Evolutionary conservation across 768 basidiomycete genomes (phyloP).

Genomic region (Mycena filopes): DNA sequence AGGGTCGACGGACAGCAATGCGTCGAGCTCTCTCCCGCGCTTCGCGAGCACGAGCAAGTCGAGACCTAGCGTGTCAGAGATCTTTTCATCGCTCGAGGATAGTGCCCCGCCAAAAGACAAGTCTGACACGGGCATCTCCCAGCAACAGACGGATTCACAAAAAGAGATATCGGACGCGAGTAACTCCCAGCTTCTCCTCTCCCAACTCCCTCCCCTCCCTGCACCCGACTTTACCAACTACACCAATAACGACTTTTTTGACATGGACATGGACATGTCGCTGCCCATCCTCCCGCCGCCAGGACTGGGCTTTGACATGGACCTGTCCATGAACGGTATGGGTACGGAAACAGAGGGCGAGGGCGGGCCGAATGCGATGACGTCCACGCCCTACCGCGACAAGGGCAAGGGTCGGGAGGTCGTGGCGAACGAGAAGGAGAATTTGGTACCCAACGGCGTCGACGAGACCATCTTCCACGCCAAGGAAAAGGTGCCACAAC

Average conservation of each 20-base stretch:
- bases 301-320: slow-evolving; percentile 40
- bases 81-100: slow-evolving; percentile 50
- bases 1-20: slow-evolving; percentile 39
- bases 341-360: slow-evolving; percentile 42
- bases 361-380: slow-evolving; percentile 42
- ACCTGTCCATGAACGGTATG: slow-evolving; percentile 46
- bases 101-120: slow-evolving; percentile 32
- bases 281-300: slow-evolving; percentile 44
- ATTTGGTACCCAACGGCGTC: slow-evolving; percentile 37
- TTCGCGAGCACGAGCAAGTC: slow-evolving; percentile 43
- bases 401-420: slow-evolving; percentile 51
- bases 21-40: slow-evolving; percentile 42
- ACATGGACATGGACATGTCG: slow-evolving; percentile 62
- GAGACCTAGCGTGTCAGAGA: slow-evolving; percentile 58
- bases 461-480: slow-evolving; percentile 61
- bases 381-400: slow-evolving; percentile 57
- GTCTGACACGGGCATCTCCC: not conserved
- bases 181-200: slow-evolving; percentile 17
- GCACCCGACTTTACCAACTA: slow-evolving; percentile 54
- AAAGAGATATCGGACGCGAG: slow-evolving; percentile 34
- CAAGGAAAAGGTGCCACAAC: slow-evolving; percentile 49
- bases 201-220: slow-evolving; percentile 49
- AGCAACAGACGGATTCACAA: slow-evolving; percentile 41
- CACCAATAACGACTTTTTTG: slow-evolving; percentile 53
- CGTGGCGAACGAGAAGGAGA: slow-evolving; percentile 37